phyloP scores from a whole-genome alignment of 306 rosid genomes.

The Lupinus albus region DNA sequence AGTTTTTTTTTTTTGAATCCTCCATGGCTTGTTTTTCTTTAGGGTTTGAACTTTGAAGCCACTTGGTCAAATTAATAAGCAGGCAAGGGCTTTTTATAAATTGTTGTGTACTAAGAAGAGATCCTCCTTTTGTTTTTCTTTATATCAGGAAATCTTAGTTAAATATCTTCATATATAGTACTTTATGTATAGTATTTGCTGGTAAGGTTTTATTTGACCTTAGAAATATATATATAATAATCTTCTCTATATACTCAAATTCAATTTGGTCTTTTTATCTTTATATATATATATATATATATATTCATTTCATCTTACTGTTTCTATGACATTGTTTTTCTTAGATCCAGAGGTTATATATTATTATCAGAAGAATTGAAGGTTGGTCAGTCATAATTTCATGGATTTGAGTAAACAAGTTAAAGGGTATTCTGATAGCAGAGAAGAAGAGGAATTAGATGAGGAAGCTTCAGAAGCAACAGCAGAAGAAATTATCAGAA shows the following conservation, averaged over 20 bases:
- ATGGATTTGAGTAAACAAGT: conserved; percentile 55
- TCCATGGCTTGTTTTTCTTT: conserved; percentile 48
- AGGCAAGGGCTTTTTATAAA: conserved; percentile 54
- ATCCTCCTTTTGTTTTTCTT: conserved; percentile 28
- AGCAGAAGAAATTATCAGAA: conserved; percentile 30
- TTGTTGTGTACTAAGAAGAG: conserved; percentile 17
- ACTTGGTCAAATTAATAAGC: conserved; percentile 54
- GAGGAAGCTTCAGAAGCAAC: conserved; percentile 9
- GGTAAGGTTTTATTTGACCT: conserved; percentile 35
- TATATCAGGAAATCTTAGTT: conserved; percentile 45
- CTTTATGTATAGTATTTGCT: conserved; percentile 13
- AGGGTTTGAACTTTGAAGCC: conserved; percentile 52
- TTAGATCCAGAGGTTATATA: conserved; percentile 45
- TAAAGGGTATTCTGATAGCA: conserved; percentile 54
- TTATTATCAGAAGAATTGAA: conserved; percentile 35
- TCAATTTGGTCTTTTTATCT: background rate
- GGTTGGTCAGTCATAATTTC: conserved; percentile 33
- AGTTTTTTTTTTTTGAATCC: conserved; percentile 1
- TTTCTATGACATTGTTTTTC: background rate
- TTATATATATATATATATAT: no score
- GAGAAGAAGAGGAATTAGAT: conserved; percentile 52
- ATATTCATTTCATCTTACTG: background rate
- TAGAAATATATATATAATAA: background rate
- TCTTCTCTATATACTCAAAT: conserved; percentile 29
- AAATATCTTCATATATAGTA: conserved; percentile 30